Percentiles rank a stretch among this genome's conserved stretches.
phyloP scores from a whole-genome alignment of 441 rosid species.

The Dalechampia spathulata region DNA sequence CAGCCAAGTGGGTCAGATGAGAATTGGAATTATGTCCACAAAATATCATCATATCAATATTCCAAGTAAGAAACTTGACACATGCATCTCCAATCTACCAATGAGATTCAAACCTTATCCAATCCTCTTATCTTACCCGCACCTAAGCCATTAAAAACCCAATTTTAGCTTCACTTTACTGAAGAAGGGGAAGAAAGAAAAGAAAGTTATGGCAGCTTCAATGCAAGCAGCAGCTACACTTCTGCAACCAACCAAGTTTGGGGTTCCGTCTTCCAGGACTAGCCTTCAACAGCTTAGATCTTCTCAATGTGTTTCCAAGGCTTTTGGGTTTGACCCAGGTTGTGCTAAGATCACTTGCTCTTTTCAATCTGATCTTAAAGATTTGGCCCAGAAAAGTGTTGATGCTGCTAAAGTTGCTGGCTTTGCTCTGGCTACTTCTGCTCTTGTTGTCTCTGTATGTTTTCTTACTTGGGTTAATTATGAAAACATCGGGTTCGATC shows the following conservation, averaged over 20 bases:
- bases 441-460: slow-evolving; percentile 76
- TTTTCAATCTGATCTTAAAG: slow-evolving; percentile 55
- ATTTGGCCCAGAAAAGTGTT: slow-evolving; percentile 48
- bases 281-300: slow-evolving; percentile 33
- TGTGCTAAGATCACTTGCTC: slow-evolving; percentile 57
- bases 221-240: slow-evolving; percentile 76
- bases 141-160: slow-evolving; percentile 29
- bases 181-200: neutral
- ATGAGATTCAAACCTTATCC: slow-evolving; percentile 40
- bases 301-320: slow-evolving; percentile 37
- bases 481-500: too few species aligned
- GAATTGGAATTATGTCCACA: neutral
- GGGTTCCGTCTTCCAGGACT: slow-evolving; percentile 32
- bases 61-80: slow-evolving; percentile 20
- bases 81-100: slow-evolving; percentile 39
- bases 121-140: slow-evolving; percentile 33
- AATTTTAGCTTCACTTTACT: neutral
- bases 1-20: neutral
- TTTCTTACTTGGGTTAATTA: neutral
- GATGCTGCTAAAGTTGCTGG: slow-evolving; percentile 76
- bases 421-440: slow-evolving; percentile 86
- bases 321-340: slow-evolving; percentile 51
- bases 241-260: slow-evolving; percentile 65
- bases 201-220: slow-evolving; percentile 60
- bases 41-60: slow-evolving; percentile 26